Evolutionary conservation across 2,329 filamentous ascomycete genomes (phyloP).

Genomic region (Cucurbitaria berberidis): DNA sequence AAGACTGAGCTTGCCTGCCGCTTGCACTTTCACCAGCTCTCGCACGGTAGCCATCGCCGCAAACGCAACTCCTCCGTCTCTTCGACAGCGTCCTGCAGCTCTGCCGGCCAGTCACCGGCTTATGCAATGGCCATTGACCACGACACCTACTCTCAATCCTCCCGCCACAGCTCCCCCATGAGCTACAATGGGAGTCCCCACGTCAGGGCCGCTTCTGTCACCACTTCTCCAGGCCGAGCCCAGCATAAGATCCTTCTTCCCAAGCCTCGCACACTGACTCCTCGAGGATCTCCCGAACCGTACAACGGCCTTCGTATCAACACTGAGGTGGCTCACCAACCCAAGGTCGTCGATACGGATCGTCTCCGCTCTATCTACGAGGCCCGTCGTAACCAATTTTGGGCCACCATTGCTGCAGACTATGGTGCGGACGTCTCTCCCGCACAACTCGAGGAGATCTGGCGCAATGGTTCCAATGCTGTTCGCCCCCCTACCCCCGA

Average conservation of each 20-base stretch:
- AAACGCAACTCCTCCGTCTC: conserved; percentile 75
- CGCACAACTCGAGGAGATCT: conserved; percentile 72
- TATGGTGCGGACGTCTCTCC: conserved; percentile 71
- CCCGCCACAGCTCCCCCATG: conserved; percentile 51
- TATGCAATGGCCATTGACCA: conserved; percentile 47
- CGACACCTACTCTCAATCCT: conserved; percentile 46
- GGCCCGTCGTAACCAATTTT: conserved; percentile 73
- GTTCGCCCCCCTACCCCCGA: conserved; percentile 48
- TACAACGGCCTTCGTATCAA: conserved; percentile 51
- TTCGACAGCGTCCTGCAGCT: conserved; percentile 56
- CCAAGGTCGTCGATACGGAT: conserved; percentile 65
- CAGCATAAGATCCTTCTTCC: conserved; percentile 63
- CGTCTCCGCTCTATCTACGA: conserved; percentile 75
- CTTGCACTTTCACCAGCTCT: conserved; percentile 85
- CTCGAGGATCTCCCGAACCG: conserved; percentile 48
- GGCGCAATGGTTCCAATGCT: conserved; percentile 51
- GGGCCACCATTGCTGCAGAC: conserved; percentile 72
- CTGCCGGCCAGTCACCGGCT: conserved; percentile 45
- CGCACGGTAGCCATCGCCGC: conserved; percentile 79
- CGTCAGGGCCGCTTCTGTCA: conserved; percentile 37
- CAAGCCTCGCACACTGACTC: conserved; percentile 62
- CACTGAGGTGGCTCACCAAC: conserved; percentile 53
- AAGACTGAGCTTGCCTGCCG: conserved; percentile 89
- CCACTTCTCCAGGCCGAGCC: conserved; percentile 63
- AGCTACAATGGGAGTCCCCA: conserved; percentile 53